Percentiles rank a stretch among this genome's conserved stretches.
These are phyloP conservation scores for Speleostelium caveatum DNA, from an alignment of 78 protist genomes.

Conservation along the genomic window DNA sequence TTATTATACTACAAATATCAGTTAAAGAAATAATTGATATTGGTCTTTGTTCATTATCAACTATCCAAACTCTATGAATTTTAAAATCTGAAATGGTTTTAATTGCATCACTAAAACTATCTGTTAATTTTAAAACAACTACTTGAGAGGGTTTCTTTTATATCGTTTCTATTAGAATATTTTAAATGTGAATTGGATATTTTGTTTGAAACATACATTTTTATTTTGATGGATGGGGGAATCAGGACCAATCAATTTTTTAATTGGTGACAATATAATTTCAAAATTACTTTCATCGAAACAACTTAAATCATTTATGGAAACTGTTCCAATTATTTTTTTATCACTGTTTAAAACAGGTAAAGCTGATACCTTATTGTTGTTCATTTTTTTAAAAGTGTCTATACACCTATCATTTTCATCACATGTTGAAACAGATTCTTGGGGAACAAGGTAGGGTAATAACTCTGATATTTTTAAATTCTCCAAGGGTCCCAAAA, in stretches of 20 bases:
- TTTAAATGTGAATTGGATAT: background rate
- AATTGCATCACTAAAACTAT: slow-evolving; percentile 53
- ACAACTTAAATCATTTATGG: slow-evolving; percentile 43
- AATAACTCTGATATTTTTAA: background rate
- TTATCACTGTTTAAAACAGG: slow-evolving; percentile 13
- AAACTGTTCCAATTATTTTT: slow-evolving; percentile 20
- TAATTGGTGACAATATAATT: background rate
- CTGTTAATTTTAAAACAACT: background rate
- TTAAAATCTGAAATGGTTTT: slow-evolving; percentile 9
- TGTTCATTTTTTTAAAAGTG: slow-evolving; percentile 20
- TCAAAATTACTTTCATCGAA: slow-evolving; percentile 14
- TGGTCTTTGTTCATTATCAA: slow-evolving; percentile 19
- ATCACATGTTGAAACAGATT: background rate
- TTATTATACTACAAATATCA: slow-evolving; percentile 36
- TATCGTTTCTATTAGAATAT: background rate
- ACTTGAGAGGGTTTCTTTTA: slow-evolving; percentile 32
- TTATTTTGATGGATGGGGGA: slow-evolving; percentile 16
- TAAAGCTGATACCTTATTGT: background rate
- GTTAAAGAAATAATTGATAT: slow-evolving; percentile 42
- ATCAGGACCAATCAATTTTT: background rate
- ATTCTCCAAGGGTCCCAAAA: background rate
- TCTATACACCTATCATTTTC: background rate
- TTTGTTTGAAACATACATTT: slow-evolving; percentile 7
- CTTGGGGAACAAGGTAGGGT: background rate
- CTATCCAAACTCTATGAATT: slow-evolving; percentile 62